Percentiles rank a stretch among this genome's conserved stretches.
phyloP scores from a whole-genome alignment of 805 yeast species.

The Candida xyloterini region DNA sequence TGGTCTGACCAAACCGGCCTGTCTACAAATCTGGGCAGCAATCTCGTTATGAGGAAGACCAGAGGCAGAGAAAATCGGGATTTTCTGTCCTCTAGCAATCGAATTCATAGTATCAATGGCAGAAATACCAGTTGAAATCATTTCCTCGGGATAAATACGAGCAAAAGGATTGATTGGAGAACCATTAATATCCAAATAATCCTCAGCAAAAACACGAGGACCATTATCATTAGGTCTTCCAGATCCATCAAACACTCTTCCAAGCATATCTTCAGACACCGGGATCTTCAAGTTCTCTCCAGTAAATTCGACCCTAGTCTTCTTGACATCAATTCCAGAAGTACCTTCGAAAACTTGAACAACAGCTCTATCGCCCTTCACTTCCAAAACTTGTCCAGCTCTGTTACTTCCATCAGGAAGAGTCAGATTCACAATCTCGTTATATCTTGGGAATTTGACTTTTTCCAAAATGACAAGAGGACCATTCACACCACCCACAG shows the following conservation, averaged over 20 bases:
- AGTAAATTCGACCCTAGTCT: constrained; percentile 95
- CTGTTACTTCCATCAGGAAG: constrained; percentile 92
- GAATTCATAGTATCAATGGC: constrained; percentile 99
- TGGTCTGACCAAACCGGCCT: constrained; percentile 98
- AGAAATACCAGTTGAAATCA: constrained; percentile 98
- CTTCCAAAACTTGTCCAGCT: constrained; percentile 98
- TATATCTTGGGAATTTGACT: constrained; percentile 84
- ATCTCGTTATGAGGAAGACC: constrained; percentile 99
- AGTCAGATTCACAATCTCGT: constrained; percentile 95
- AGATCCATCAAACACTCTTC: constrained; percentile 98
- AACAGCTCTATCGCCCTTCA: constrained; percentile 93
- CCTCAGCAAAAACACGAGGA: constrained; percentile 98
- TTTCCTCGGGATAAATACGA: constrained; percentile 98
- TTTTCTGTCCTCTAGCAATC: constrained; percentile 99
- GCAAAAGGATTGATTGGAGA: constrained; percentile 98
- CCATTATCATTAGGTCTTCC: constrained; percentile 99
- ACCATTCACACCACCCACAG: constrained; percentile 98
- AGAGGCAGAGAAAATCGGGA: constrained; percentile 98
- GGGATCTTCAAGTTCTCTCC: constrained; percentile 92
- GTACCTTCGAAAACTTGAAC: constrained; percentile 99
- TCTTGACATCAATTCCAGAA: constrained; percentile 96
- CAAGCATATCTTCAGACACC: constrained; percentile 95
- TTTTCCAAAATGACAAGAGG: constrained; percentile 90
- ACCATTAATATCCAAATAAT: constrained; percentile 96
- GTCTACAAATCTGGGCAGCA: constrained; percentile 99